Conservation (phyloP, 2,329 filamentous ascomycete species). For the Didymella sp. region DNA sequence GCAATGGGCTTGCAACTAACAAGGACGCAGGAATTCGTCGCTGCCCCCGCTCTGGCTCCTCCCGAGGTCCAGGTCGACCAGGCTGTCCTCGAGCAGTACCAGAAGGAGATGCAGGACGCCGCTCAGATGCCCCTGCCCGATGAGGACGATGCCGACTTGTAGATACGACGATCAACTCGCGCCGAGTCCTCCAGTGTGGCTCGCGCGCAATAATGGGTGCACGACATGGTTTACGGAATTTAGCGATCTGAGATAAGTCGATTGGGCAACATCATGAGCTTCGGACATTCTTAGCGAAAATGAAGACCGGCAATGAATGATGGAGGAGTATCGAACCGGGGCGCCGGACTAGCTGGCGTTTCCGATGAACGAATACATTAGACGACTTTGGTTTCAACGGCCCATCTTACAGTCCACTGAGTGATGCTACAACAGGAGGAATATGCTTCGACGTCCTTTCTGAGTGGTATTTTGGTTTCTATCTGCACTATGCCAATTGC, state of each 20-base stretch:
- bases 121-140: conserved; percentile 86
- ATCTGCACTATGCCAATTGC: background rate
- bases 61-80: conserved; percentile 90
- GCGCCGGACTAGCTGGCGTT: conserved; percentile 46
- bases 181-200: conserved; percentile 27
- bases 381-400: conserved; percentile 24
- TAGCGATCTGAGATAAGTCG: conserved; percentile 31
- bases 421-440: background rate
- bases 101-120: conserved; percentile 86
- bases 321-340: conserved; percentile 32
- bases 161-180: conserved; percentile 46
- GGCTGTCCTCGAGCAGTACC: conserved; percentile 79
- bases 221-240: conserved; percentile 39
- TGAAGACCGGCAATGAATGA: conserved; percentile 30
- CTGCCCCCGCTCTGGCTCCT: conserved; percentile 90
- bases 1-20: conserved; percentile 30
- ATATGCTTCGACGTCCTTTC: background rate
- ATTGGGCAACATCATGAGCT: conserved; percentile 30
- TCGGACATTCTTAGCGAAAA: conserved; percentile 41
- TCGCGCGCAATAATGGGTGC: conserved; percentile 37
- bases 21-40: conserved; percentile 82
- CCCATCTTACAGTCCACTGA: background rate
- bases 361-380: conserved; percentile 41
- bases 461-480: background rate
- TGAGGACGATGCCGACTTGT: conserved; percentile 80